Base-by-base conservation (phyloP, 2,329 filamentous ascomycete genomes). In the Fusarium sp. region DNA sequence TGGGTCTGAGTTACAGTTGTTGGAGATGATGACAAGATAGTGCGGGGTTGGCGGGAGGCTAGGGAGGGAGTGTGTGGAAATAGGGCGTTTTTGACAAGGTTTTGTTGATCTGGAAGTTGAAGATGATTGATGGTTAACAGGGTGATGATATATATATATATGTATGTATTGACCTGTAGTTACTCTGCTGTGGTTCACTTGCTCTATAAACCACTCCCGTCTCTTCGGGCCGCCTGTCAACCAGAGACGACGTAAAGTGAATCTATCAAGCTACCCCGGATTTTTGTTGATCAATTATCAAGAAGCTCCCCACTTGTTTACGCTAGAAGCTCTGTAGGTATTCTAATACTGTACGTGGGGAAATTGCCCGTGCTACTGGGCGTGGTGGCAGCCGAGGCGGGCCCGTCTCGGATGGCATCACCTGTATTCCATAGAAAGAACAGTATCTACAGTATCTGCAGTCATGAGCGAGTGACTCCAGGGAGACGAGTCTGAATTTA, bases 71-170 rank as follows among this genome's bases (percentile, higher is more conserved):
- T 25, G 23, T 25, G 23, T 25, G 23, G 61, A 33, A 35, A 62
- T 65, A 64, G 61, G 61, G 62, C 61, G 62, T 58, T 65, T 62
- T 65, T 65, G 62, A 65, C 62, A 65, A 65, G 62, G 15, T 13
- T 47, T 45, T 33, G 17, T 21, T 25, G 38, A 15, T 3, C 14
- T 32, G 31, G 31, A 14, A 43, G 23, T 31, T 29, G 17, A 1
- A 17, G 29, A 25, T 25, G 6, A 25, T 25, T 7, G 23, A 25
- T 25, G 8, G 6, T 25, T 25, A 5, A 25, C 8, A 25, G 8
- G 23, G 8, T 8, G 8, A 3, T 6, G n/a, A 25, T 25, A 4
- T 31, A 33, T n/a, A n/a, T n/a, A n/a, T n/a, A 27, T 9, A 10
- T 27, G 8, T 5, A 27, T 27, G 25, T 9, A 10, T 27, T 27